Percentiles rank a stretch among this genome's conserved stretches.
Evolutionary conservation across 2,329 filamentous ascomycete species (phyloP).

Genomic region (Diplocarpon rosae): DNA sequence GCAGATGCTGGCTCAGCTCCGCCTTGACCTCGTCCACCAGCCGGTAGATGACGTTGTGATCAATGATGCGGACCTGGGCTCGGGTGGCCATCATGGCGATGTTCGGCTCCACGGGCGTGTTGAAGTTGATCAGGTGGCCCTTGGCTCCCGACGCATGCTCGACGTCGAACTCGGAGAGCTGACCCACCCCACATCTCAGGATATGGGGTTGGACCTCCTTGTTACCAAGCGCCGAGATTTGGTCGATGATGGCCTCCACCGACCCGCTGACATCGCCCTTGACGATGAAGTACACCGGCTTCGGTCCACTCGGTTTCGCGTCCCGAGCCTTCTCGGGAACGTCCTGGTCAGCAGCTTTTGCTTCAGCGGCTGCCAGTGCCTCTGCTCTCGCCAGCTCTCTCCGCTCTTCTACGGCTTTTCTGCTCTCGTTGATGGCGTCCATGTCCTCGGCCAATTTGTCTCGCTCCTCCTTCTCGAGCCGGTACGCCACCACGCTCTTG

Average conservation of each 20-base stretch:
- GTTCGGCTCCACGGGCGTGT: slow-evolving; percentile 54
- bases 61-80: slow-evolving; percentile 64
- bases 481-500: slow-evolving; percentile 66
- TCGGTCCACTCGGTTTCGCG: slow-evolving; percentile 32
- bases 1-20: slow-evolving; percentile 57
- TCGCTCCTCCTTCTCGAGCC: slow-evolving; percentile 59
- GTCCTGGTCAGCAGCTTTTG: slow-evolving; percentile 21
- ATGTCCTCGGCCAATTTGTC: slow-evolving; percentile 56
- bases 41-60: slow-evolving; percentile 80
- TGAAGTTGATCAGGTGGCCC: slow-evolving; percentile 79
- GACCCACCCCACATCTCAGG: slow-evolving; percentile 66
- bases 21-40: slow-evolving; percentile 62
- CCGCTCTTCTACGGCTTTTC: slow-evolving; percentile 45
- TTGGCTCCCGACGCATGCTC: slow-evolving; percentile 72
- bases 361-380: slow-evolving; percentile 32
- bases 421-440: slow-evolving; percentile 63
- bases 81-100: slow-evolving; percentile 60
- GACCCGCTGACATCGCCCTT: slow-evolving; percentile 92
- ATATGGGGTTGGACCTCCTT: slow-evolving; percentile 71
- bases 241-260: slow-evolving; percentile 76
- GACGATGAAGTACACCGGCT: slow-evolving; percentile 68
- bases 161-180: slow-evolving; percentile 75
- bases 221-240: slow-evolving; percentile 68
- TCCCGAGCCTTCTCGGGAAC: slow-evolving; percentile 22
- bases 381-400: slow-evolving; percentile 50